These are phyloP conservation scores for Aspergillus carbonarius DNA, from an alignment of 2,329 filamentous ascomycete species.

Conservation along the genomic window DNA sequence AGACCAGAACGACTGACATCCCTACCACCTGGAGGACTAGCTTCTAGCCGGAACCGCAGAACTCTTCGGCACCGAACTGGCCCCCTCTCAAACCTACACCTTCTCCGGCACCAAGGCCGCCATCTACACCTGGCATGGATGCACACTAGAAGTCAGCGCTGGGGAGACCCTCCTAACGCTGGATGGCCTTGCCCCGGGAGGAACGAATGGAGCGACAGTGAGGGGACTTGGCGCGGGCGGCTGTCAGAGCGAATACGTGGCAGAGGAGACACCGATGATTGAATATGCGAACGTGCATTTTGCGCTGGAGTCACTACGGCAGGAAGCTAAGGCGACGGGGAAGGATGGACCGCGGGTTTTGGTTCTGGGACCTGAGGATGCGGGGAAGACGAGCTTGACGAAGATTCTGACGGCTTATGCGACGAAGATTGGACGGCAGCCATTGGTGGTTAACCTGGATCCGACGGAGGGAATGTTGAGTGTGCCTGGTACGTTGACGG, in stretches of 20 bases:
- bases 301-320: conserved; percentile 72
- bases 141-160: conserved; percentile 74
- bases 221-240: conserved; percentile 55
- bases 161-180: conserved; percentile 48
- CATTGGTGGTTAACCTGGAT: conserved; percentile 81
- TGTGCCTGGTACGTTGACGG: conserved; percentile 77
- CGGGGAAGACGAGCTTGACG: conserved; percentile 79
- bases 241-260: conserved; percentile 65
- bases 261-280: conserved; percentile 78
- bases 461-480: conserved; percentile 75
- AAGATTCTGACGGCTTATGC: conserved; percentile 79
- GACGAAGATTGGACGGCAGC: conserved; percentile 69
- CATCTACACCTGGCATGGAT: conserved; percentile 90
- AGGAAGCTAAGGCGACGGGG: conserved; percentile 53
- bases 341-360: conserved; percentile 75
- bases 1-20: not conserved
- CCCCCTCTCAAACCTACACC: conserved; percentile 72
- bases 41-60: conserved; percentile 82
- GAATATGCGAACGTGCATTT: conserved; percentile 85
- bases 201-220: conserved; percentile 15
- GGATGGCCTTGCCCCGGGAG: conserved; percentile 30
- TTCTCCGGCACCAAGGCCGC: conserved; percentile 82
- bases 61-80: conserved; percentile 92
- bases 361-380: conserved; percentile 72
- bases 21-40: conserved; percentile 37